Evolutionary conservation across 177 flowering plant species (phyloP), one percentile per base, ranked within the genome.

Genomic region (Vitis hybrid): DNA sequence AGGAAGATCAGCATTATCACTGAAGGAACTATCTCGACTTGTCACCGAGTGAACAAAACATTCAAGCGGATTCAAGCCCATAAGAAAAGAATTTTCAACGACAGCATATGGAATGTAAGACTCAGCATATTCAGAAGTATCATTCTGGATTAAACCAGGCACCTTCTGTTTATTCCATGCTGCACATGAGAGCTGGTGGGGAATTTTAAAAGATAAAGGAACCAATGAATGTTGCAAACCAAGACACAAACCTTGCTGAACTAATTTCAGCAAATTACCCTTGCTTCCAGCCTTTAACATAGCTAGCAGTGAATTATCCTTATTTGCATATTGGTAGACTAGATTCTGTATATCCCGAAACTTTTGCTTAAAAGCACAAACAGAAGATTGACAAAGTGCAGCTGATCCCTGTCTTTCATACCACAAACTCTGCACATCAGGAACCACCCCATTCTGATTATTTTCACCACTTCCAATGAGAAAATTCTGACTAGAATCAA

Each of bases 221-320:
- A 81, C 79, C 69, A 80, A 60, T 20, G 97, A 80, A 57, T 86
- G 82, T 70, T 92, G 97, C 72, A 90, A 72, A 39, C 99, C 99
- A 73, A 96, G 82, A 64, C 97, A 91, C 79, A 89, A 76, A 73
- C 89, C 74, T 51, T 96, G 97, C 77, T 96, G 95, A 59, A 83
- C 90, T 49, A 92, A 68, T 69, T 86, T 88, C 71, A 69, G 72
- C 70, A 92, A 51, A 74, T 75, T 93, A 55, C 98, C 97, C 77
- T 90, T 92, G 83, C 99, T 96, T 51, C 99, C 98, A 50, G 98
- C 86, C 66, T 84, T 87, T 19, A 83, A 68, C 97, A 93, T 96
- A 20, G 86, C 76, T 68, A 96, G 33, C 71, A 96, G 70, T 3
- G 97, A 81, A 63, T 93, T 96, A 55, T 83, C 85, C 61, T 77